Evolutionary conservation across 768 basidiomycete species (phyloP).

Genomic region (Leccinellum albellum): DNA sequence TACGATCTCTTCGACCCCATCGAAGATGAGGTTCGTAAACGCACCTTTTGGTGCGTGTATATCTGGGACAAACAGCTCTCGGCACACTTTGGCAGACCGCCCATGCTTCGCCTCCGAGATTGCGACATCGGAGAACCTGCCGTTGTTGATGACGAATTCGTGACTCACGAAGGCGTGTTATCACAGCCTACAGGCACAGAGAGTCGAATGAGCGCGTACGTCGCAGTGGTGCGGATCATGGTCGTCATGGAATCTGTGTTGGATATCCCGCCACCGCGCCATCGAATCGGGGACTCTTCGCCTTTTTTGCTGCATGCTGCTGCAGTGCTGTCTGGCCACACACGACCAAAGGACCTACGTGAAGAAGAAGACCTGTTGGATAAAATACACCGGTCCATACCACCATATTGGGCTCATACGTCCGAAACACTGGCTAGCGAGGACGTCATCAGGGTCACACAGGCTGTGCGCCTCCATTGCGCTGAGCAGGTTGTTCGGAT

Average conservation of each 20-base stretch:
- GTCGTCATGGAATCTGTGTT: constrained; percentile 86
- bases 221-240: constrained; percentile 72
- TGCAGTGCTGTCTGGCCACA: constrained; percentile 58
- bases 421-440: constrained; percentile 77
- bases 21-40: constrained; percentile 87
- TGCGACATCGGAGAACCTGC: constrained; percentile 89
- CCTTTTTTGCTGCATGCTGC: constrained; percentile 78
- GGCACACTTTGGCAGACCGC: constrained; percentile 85
- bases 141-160: constrained; percentile 85
- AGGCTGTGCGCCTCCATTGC: constrained; percentile 83
- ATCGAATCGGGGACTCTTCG: constrained; percentile 56
- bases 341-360: constrained; percentile 59
- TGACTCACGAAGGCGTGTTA: constrained; percentile 67
- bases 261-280: constrained; percentile 67
- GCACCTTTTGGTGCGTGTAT: constrained; percentile 96
- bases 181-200: constrained; percentile 68
- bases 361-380: constrained; percentile 82
- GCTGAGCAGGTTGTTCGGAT: constrained; percentile 84
- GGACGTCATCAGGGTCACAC: constrained; percentile 86
- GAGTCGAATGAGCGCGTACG: constrained; percentile 78
- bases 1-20: constrained; percentile 87
- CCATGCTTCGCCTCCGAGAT: constrained; percentile 81
- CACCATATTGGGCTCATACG: constrained; percentile 76
- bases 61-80: constrained; percentile 93
- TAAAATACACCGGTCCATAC: constrained; percentile 69